Conservation (phyloP, 2,329 filamentous ascomycete genomes). For the Aphanocladium album region DNA sequence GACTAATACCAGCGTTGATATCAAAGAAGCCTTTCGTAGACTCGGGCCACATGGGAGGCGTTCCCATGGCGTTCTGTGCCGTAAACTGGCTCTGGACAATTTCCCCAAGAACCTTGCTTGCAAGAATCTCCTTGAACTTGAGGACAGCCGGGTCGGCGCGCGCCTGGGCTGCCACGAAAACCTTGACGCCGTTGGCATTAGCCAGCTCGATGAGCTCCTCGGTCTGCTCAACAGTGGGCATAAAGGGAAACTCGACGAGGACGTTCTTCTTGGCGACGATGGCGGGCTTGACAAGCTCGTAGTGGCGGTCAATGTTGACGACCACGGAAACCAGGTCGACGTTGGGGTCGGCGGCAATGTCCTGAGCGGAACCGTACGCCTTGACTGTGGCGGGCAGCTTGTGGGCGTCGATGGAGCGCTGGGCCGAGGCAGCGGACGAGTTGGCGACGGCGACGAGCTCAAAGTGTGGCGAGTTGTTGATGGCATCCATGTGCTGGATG, state of each 20-base stretch:
- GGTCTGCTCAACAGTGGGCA: conserved; percentile 30
- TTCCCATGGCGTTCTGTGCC: neutral
- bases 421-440: conserved; percentile 35
- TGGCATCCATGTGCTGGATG: conserved; percentile 47
- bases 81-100: conserved; percentile 22
- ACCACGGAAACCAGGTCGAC: conserved; percentile 46
- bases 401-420: conserved; percentile 34
- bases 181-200: conserved; percentile 26
- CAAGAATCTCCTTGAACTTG: conserved; percentile 39
- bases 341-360: conserved; percentile 33
- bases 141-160: conserved; percentile 34
- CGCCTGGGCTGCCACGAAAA: conserved; percentile 43
- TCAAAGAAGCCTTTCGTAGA: conserved; percentile 20
- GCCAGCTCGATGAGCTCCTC: conserved; percentile 33
- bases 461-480: conserved; percentile 24
- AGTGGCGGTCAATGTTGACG: conserved; percentile 45
- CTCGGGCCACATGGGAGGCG: conserved; percentile 17
- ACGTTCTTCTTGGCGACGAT: conserved; percentile 43
- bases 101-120: conserved; percentile 38
- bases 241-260: conserved; percentile 51
- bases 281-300: conserved; percentile 33
- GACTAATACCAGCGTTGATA: conserved; percentile 18
- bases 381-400: conserved; percentile 30
- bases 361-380: conserved; percentile 39
- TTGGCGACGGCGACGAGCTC: conserved; percentile 43